Percentiles rank a stretch among this genome's conserved stretches.
Evolutionary conservation across 2,329 filamentous ascomycete genomes (phyloP).

Genomic region (Hirsutella rhossiliensis): DNA sequence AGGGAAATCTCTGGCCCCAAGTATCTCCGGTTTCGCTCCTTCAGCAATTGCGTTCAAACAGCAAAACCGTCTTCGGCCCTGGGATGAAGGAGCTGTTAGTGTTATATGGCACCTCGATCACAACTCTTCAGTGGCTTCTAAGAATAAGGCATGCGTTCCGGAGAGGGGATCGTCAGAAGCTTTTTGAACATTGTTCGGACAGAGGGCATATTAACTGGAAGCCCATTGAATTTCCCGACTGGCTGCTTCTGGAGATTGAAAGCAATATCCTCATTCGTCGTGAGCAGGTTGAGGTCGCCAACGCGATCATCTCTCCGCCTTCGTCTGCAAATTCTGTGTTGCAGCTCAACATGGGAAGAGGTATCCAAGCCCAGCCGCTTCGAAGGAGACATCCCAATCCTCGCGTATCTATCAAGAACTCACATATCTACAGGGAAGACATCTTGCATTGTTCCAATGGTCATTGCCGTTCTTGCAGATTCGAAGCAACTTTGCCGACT

Average conservation of each 20-base stretch:
- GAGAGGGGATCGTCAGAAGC: background rate
- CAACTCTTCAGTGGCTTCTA: slow-evolving; percentile 29
- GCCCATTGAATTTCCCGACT: slow-evolving; percentile 42
- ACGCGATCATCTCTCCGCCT: slow-evolving; percentile 42
- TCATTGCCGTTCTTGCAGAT: slow-evolving; percentile 31
- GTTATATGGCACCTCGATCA: slow-evolving; percentile 28
- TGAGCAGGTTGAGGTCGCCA: slow-evolving; percentile 50
- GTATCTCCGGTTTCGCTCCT: slow-evolving; percentile 30
- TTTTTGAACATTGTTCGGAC: background rate
- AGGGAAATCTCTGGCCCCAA: slow-evolving; percentile 31
- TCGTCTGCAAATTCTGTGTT: slow-evolving; percentile 44
- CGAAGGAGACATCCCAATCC: too few relatives aligned
- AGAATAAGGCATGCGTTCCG: slow-evolving; percentile 18
- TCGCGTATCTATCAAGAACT: background rate
- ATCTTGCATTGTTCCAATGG: slow-evolving; percentile 43
- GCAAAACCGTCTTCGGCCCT: slow-evolving; percentile 13
- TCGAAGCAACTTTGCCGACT: slow-evolving; percentile 34
- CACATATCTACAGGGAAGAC: slow-evolving; percentile 34
- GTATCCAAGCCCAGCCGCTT: slow-evolving; percentile 14
- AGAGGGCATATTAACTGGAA: slow-evolving; percentile 41
- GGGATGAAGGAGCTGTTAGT: slow-evolving; percentile 28
- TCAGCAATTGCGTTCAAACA: slow-evolving; percentile 26
- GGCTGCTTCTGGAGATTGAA: slow-evolving; percentile 57
- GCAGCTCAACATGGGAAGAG: slow-evolving; percentile 57
- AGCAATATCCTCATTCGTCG: slow-evolving; percentile 48